Conservation (phyloP, 768 basidiomycete genomes). For the Boletus rex-veris region DNA sequence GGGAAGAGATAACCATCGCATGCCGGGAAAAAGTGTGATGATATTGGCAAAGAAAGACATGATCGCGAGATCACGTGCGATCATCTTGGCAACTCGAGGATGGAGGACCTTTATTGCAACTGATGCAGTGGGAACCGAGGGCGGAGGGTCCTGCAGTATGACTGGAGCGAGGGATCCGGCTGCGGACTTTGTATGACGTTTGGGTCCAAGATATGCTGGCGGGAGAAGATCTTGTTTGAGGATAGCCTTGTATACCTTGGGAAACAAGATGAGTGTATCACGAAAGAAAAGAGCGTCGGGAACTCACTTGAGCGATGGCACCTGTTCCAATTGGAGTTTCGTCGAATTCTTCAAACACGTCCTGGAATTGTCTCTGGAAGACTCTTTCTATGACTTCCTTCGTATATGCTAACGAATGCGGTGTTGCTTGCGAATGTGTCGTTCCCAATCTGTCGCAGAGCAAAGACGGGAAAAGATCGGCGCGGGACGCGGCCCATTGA, state of each 20-base stretch:
- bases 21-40: conserved; percentile 80
- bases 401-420: conserved; percentile 80
- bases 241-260: conserved; percentile 82
- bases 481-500: conserved; percentile 97
- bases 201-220: conserved; percentile 76
- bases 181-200: conserved; percentile 48
- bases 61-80: conserved; percentile 87
- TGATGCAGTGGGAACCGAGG: conserved; percentile 74
- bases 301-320: conserved; percentile 81
- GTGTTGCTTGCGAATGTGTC: conserved; percentile 83
- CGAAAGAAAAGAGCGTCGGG: conserved; percentile 17
- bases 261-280: background rate
- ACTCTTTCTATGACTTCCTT: conserved; percentile 76
- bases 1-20: conserved; percentile 94
- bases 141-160: conserved; percentile 51
- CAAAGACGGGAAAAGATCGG: conserved; percentile 84
- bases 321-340: conserved; percentile 90
- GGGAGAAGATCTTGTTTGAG: conserved; percentile 83
- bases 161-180: conserved; percentile 52
- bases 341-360: conserved; percentile 91
- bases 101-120: conserved; percentile 97
- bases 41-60: conserved; percentile 88
- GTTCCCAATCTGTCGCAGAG: conserved; percentile 83
- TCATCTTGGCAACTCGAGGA: conserved; percentile 77
- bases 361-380: conserved; percentile 77